Evolutionary conservation across 257 asterid species (phyloP).

Genomic region (Nicotiana tabacum): DNA sequence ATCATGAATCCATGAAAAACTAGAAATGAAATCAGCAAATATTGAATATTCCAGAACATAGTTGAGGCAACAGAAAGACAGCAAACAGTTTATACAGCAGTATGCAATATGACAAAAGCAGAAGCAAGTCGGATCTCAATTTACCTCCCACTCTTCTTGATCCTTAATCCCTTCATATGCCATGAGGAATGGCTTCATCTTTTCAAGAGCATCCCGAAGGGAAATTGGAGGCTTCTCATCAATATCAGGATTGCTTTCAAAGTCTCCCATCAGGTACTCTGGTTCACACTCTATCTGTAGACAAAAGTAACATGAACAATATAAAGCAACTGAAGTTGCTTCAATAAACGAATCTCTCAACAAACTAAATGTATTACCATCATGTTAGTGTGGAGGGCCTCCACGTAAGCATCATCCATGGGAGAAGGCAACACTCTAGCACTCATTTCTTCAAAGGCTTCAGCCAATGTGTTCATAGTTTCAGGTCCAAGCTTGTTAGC

Average conservation of each 20-base stretch:
- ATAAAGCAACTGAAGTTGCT: not conserved
- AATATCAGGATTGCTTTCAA: constrained; percentile 78
- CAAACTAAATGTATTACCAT: constrained; percentile 35
- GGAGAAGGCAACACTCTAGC: constrained; percentile 64
- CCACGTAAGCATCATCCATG: constrained; percentile 50
- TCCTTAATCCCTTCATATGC: constrained; percentile 63
- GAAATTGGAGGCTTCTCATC: constrained; percentile 81
- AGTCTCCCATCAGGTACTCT: constrained; percentile 77
- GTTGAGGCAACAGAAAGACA: not conserved
- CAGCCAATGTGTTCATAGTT: constrained; percentile 42
- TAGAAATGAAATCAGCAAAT: not conserved
- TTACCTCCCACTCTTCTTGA: constrained; percentile 98
- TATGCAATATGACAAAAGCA: not conserved
- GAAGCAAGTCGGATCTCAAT: not conserved
- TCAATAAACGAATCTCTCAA: not conserved
- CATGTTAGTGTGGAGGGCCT: constrained; percentile 64
- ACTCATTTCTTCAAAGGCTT: constrained; percentile 61
- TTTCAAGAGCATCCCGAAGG: constrained; percentile 78
- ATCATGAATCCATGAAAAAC: not conserved
- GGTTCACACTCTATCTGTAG: constrained; percentile 87
- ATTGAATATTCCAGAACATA: not conserved
- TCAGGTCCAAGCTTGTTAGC: constrained; percentile 72
- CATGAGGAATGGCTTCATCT: constrained; percentile 89
- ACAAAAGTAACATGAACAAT: constrained; percentile 5
- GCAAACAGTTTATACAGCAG: not conserved